Evolutionary conservation across 441 rosid species (phyloP), one percentile per base, ranked within the genome.

Genomic region (Capsella rubella): DNA sequence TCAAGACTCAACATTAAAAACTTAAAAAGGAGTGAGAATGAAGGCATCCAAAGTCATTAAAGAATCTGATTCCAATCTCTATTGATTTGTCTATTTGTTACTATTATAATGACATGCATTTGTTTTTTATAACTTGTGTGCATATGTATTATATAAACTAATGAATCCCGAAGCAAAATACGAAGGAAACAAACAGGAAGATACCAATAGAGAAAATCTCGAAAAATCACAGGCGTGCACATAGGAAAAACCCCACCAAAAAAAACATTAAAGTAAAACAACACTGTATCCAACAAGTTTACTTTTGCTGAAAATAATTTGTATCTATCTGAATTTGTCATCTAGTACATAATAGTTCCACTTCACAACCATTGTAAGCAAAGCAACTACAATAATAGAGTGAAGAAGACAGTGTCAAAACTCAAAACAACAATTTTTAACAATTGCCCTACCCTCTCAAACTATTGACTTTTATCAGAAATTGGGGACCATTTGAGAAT

Each of bases 211-310:
- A 64, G 47, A 39, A 84, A 74, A 79, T 82, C 72, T 79, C 68
- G 75, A 72, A 65, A 42, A 72, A 69, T 86, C 88, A 81, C 89
- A 84, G 80, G 85, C 78, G 70, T 76, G 83, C 73, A 71, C 87
- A 80, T 81, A 68, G 78, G 59, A 81, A 82, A 82, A 77, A 15
- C 72, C 31, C 76, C 68, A 64, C 39, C 3, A 47, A 49, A 51
- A 47, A 49, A 51, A 25, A 54, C 15, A 28, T 45, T 58, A 78
- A 77, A 72, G 57, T 29, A 42, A 32, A 69, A 29, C 4, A 34
- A 60, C 73, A 61, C 72, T 29, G 6, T 34, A 71, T 77, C 59
- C 53, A 72, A 59, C 53, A 72, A 59, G 77, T 78, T 53, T 35
- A 58, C 31, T 29, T 63, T 46, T 43, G 55, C 18, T 34, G 37